Percentiles rank a stretch among this genome's conserved stretches.
Evolutionary conservation across 768 basidiomycete species (phyloP).

Genomic region (Neoboletus subvelutipes): DNA sequence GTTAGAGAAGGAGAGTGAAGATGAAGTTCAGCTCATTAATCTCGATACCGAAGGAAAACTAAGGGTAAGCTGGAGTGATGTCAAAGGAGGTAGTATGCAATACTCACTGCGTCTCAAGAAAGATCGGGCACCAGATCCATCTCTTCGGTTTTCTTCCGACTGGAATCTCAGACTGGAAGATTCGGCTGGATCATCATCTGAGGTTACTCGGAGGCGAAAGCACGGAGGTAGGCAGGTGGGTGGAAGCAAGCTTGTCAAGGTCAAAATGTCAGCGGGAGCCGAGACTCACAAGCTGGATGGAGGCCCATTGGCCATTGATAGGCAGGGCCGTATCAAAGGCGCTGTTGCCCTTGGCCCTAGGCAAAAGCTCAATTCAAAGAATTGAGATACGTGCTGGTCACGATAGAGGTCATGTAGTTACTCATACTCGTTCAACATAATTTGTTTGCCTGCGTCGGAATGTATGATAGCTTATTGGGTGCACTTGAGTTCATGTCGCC

Average conservation of each 20-base stretch:
- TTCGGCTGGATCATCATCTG: slow-evolving; percentile 6
- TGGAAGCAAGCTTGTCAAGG: slow-evolving; percentile 25
- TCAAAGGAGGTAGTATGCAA: not conserved
- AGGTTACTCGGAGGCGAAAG: slow-evolving; percentile 11
- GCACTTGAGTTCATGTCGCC: not conserved
- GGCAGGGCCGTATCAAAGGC: slow-evolving; percentile 24
- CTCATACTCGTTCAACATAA: not conserved
- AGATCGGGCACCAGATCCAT: not conserved
- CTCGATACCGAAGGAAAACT: slow-evolving; percentile 2
- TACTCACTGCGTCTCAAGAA: slow-evolving; percentile 11
- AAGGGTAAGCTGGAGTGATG: slow-evolving; percentile 3
- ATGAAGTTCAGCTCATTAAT: slow-evolving; percentile 12
- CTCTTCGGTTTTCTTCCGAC: slow-evolving; percentile 19
- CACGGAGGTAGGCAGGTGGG: slow-evolving; percentile 9
- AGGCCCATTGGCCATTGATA: slow-evolving; percentile 23
- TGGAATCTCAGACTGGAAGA: slow-evolving; percentile 23
- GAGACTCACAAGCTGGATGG: slow-evolving; percentile 4
- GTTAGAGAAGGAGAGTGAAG: slow-evolving; percentile 18
- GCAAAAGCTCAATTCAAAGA: slow-evolving; percentile 33
- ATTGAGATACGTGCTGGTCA: slow-evolving; percentile 18
- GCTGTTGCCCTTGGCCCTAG: slow-evolving; percentile 27
- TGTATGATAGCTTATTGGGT: not conserved
- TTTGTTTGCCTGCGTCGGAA: not conserved
- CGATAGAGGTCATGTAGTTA: slow-evolving; percentile 3
- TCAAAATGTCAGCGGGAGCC: slow-evolving; percentile 10